A percentile compares a stretch with the other conserved stretches of the same genome.
These are phyloP conservation scores for Exophiala sp. DNA, from an alignment of 2,329 filamentous ascomycete genomes.

Conservation along the genomic window DNA sequence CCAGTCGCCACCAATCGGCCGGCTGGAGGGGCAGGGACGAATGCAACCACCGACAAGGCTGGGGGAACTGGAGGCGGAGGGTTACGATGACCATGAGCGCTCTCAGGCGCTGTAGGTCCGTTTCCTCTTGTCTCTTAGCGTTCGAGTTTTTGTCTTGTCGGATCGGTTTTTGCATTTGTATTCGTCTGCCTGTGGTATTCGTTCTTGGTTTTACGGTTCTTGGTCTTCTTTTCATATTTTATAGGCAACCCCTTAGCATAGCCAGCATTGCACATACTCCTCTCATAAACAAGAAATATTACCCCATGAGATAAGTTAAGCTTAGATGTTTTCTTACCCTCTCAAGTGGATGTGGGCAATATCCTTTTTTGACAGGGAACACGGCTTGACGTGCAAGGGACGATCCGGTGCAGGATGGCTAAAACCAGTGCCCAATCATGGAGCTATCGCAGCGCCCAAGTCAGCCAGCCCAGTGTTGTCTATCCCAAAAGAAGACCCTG, in stretches of 20 bases:
- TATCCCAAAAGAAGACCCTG: background rate
- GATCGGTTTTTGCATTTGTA: slow-evolving; percentile 4
- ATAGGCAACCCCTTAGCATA: slow-evolving; percentile 15
- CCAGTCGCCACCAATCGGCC: slow-evolving; percentile 33
- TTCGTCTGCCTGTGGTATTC: slow-evolving; percentile 9
- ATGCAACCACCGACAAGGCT: slow-evolving; percentile 19
- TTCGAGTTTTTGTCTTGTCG: slow-evolving; percentile 10
- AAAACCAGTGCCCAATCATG: background rate
- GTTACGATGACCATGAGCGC: slow-evolving; percentile 21
- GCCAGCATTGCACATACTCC: slow-evolving; percentile 25
- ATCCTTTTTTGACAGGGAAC: background rate
- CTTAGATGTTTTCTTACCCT: background rate
- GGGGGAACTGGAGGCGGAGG: slow-evolving; percentile 23
- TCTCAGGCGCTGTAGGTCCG: slow-evolving; percentile 10
- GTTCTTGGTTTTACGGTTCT: slow-evolving; percentile 7
- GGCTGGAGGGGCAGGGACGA: slow-evolving; percentile 13
- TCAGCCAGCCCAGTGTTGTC: background rate
- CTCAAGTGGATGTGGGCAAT: background rate
- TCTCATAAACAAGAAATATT: slow-evolving; percentile 9
- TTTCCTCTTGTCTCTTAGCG: slow-evolving; percentile 13
- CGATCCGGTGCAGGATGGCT: background rate
- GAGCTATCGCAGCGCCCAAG: background rate
- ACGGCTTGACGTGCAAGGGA: background rate
- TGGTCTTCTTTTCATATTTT: background rate
- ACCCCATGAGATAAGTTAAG: background rate